Percentiles rank a stretch among this genome's conserved stretches.
Evolutionary conservation across 805 yeast species (phyloP).

Genomic region (Pichia nakasei): DNA sequence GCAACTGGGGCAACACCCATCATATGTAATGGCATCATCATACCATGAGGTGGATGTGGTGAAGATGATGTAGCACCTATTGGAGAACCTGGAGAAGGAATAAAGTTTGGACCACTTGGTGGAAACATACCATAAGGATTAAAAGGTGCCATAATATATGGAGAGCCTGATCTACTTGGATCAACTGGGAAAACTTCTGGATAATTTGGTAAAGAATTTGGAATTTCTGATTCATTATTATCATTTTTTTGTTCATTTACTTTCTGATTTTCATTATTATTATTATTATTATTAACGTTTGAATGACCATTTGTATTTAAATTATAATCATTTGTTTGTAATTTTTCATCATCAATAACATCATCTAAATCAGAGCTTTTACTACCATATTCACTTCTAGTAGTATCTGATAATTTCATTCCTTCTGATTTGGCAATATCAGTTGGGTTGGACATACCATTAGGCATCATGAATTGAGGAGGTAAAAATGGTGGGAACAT

Average conservation of each 20-base stretch:
- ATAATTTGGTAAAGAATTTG: too few relatives aligned
- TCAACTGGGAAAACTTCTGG: slow-evolving; percentile 18
- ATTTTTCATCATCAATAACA: too few relatives aligned
- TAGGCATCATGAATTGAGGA: slow-evolving; percentile 12
- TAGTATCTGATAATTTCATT: slow-evolving; percentile 7
- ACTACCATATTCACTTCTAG: slow-evolving; percentile 6
- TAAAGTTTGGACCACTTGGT: slow-evolving; percentile 6
- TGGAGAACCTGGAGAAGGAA: slow-evolving; percentile 20
- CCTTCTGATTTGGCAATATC: background rate
- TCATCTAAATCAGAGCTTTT: slow-evolving; percentile 3
- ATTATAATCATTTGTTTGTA: background rate
- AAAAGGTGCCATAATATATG: slow-evolving; percentile 44
- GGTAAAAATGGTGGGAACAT: slow-evolving; percentile 25
- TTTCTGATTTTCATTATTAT: background rate
- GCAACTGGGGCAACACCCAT: slow-evolving; percentile 8
- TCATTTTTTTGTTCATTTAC: background rate
- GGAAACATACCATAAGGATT: slow-evolving; percentile 33
- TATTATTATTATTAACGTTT: background rate
- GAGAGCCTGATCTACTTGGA: slow-evolving; percentile 22
- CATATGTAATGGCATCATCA: slow-evolving; percentile 8
- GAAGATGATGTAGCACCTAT: slow-evolving; percentile 11
- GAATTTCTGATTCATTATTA: too few relatives aligned
- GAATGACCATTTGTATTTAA: background rate
- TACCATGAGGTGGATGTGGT: slow-evolving; percentile 7
- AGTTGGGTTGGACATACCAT: background rate